Evolutionary conservation across 2,329 filamentous ascomycete genomes (phyloP).

Genomic region (Fusarium begoniae): DNA sequence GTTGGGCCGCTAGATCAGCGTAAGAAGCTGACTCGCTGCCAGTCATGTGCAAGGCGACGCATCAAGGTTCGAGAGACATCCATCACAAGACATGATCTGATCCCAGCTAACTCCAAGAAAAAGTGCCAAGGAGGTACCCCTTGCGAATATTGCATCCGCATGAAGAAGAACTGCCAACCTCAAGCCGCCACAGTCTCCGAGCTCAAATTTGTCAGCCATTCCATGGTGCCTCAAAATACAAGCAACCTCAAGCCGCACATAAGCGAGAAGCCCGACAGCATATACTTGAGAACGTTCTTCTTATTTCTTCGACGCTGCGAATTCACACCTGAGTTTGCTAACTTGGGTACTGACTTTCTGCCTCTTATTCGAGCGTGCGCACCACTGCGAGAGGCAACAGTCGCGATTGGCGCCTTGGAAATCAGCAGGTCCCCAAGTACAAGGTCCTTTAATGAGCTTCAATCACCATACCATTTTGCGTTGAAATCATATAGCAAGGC

Average conservation of each 20-base stretch:
- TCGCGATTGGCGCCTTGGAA: conserved; percentile 43
- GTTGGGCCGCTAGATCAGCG: conserved; percentile 43
- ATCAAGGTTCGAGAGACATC: conserved; percentile 35
- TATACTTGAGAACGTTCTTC: conserved; percentile 30
- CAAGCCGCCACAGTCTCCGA: neutral
- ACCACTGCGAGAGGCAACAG: conserved; percentile 23
- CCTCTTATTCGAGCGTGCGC: conserved; percentile 26
- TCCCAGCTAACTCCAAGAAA: no score
- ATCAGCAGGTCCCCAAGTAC: conserved; percentile 27
- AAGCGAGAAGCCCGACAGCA: neutral
- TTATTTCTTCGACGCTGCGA: conserved; percentile 28
- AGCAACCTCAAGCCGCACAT: neutral
- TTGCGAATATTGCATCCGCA: conserved; percentile 41
- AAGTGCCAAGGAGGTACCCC: conserved; percentile 41
- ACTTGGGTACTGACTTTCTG: conserved; percentile 9
- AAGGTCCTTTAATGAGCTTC: neutral
- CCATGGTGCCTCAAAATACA: neutral
- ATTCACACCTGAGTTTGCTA: conserved; percentile 27
- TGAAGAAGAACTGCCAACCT: conserved; percentile 33
- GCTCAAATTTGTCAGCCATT: conserved; percentile 20
- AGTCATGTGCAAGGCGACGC: conserved; percentile 38
- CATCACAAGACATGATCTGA: no score
- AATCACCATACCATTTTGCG: conserved; percentile 1
- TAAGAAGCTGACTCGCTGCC: conserved; percentile 37
- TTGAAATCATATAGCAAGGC: conserved; percentile 34